phyloP scores from a whole-genome alignment of 2,329 filamentous ascomycete genomes.

The Pestalotiopsis sp. region DNA sequence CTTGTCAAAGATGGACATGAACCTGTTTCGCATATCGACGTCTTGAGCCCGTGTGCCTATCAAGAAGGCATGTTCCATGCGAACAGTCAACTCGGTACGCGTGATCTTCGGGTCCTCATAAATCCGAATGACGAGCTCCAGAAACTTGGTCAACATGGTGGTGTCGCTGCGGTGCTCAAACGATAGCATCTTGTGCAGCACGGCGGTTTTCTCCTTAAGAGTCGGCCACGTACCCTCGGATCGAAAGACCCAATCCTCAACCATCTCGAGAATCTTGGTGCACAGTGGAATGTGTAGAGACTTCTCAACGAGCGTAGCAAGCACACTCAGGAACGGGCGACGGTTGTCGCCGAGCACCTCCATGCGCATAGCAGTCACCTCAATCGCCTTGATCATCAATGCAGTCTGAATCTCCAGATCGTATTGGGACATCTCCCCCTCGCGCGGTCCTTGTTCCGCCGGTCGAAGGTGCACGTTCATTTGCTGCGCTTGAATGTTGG shows the following conservation, averaged over 20 bases:
- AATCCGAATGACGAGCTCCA: conserved; percentile 94
- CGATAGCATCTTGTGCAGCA: conserved; percentile 97
- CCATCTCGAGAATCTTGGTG: conserved; percentile 90
- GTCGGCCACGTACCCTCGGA: conserved; percentile 95
- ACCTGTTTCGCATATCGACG: conserved; percentile 94
- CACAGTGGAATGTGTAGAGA: conserved; percentile 86
- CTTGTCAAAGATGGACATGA: conserved; percentile 94
- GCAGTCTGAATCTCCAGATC: conserved; percentile 89
- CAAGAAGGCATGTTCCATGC: conserved; percentile 97
- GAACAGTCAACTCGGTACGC: conserved; percentile 90
- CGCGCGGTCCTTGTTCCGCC: conserved; percentile 58
- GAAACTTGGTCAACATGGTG: conserved; percentile 87
- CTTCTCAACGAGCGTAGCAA: conserved; percentile 94
- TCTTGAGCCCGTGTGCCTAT: conserved; percentile 92
- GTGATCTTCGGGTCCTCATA: conserved; percentile 98
- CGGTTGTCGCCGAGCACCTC: conserved; percentile 88
- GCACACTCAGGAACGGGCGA: conserved; percentile 89
- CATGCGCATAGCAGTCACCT: conserved; percentile 90
- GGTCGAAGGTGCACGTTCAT: conserved; percentile 43
- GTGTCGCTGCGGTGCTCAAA: conserved; percentile 87
- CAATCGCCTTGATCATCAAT: conserved; percentile 92
- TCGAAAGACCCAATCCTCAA: conserved; percentile 94
- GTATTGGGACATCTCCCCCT: conserved; percentile 67
- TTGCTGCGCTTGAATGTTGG: conserved; percentile 57
- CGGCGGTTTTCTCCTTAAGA: conserved; percentile 97